A percentile compares a stretch with the other conserved stretches of the same genome.
Evolutionary conservation across 768 basidiomycete genomes (phyloP).

Genomic region (Hortiboletus flavorubellus): DNA sequence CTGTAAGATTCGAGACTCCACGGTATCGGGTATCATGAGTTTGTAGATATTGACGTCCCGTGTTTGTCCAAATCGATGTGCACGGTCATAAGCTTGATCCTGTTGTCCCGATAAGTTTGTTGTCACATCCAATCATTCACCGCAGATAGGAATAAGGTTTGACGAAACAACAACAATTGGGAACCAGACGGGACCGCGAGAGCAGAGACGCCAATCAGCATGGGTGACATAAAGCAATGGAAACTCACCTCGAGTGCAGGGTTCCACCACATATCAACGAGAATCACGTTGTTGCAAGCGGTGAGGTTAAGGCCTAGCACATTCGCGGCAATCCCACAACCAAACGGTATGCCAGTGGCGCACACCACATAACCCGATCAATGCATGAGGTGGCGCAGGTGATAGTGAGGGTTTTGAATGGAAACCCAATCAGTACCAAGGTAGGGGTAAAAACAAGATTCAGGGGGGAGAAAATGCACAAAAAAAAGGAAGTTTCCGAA

Average conservation of each 20-base stretch:
- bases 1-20: constrained; percentile 81
- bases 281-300: constrained; percentile 90
- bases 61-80: constrained; percentile 87
- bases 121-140: background rate
- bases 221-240: background rate
- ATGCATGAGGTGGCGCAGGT: background rate
- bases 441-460: background rate
- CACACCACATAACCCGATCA: background rate
- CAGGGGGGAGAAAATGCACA: background rate
- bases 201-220: constrained; percentile 7
- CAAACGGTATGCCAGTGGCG: background rate
- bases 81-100: constrained; percentile 93
- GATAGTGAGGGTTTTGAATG: background rate
- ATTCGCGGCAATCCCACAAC: background rate
- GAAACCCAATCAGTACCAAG: constrained; percentile 13
- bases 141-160: background rate
- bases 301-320: constrained; percentile 79
- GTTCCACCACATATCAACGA: constrained; percentile 96
- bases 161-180: background rate
- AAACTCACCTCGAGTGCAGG: constrained; percentile 72
- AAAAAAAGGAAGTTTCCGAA: background rate
- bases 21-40: constrained; percentile 80
- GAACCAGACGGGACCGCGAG: background rate
- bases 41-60: constrained; percentile 86
- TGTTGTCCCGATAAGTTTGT: constrained; percentile 24